Evolutionary conservation across 768 basidiomycete species (phyloP).

Genomic region (Trametes meyenii): DNA sequence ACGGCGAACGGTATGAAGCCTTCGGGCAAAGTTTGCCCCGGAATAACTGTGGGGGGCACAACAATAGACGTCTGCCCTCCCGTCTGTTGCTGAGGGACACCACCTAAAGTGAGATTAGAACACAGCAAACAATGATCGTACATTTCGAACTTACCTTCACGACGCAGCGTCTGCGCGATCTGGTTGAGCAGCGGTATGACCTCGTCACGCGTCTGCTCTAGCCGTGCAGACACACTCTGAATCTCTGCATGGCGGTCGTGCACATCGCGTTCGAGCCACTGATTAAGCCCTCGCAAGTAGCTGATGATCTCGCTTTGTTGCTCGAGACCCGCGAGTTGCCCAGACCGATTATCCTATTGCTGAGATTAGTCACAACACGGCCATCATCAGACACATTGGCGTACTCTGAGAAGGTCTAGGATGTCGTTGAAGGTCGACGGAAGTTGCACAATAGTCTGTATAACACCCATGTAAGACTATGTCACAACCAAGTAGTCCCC

Average conservation of each 20-base stretch:
- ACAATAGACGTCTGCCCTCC: slow-evolving; percentile 3
- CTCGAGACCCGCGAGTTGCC: slow-evolving; percentile 73
- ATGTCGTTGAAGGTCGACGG: slow-evolving; percentile 68
- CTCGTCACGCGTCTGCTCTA: slow-evolving; percentile 48
- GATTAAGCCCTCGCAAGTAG: slow-evolving; percentile 75
- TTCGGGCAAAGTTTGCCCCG: slow-evolving; percentile 1
- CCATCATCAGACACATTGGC: slow-evolving; percentile 25
- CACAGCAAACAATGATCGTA: neutral
- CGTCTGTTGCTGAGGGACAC: neutral
- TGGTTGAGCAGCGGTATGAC: slow-evolving; percentile 15
- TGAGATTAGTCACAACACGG: neutral
- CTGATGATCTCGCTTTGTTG: slow-evolving; percentile 81
- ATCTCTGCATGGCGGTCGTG: slow-evolving; percentile 78
- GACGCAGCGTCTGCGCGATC: slow-evolving; percentile 10
- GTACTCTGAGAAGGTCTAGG: slow-evolving; percentile 67
- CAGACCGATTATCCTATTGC: slow-evolving; percentile 70
- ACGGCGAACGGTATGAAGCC: slow-evolving; percentile 11
- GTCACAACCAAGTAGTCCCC: neutral
- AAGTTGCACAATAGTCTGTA: slow-evolving; percentile 61
- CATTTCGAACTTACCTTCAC: slow-evolving; percentile 18
- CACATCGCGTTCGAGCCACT: slow-evolving; percentile 81
- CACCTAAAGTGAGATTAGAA: neutral
- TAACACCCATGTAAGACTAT: neutral
- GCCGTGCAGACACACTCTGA: slow-evolving; percentile 61
- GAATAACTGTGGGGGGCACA: slow-evolving; percentile 10